Base-by-base conservation (phyloP, 2,329 filamentous ascomycete species). In the Karstenula rhodostoma region DNA sequence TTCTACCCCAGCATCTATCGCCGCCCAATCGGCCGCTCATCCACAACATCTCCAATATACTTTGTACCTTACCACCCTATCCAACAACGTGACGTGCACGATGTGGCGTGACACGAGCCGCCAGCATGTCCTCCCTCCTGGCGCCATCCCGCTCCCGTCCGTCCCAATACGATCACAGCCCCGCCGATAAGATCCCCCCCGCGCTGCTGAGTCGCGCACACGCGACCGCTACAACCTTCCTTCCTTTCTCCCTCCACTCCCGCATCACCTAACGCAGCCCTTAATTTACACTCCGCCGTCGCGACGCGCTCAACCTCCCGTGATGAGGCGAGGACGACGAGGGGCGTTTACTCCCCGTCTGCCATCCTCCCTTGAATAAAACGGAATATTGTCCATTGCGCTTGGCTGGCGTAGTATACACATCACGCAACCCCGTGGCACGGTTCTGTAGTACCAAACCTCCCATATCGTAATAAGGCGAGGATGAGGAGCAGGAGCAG, bases 161-260 rank as follows among this genome's bases (percentile, higher is more conserved):
- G 29, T 32, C 6, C 37, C 37, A 19, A n/a, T 40, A 40, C n/a
- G 37, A 40, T 40, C 35, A 40, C 10, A 15, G 35, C 17, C 17
- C 6, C 35, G 35, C 33, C 35, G 17, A 40, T 40, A 35, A 48
- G 54, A 57, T 57, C 44, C 19, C 19, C 19, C 15, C 43, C 48
- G 40, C 43, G 43, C 33, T 48, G 10, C 35, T 49, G 44, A 49
- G 37, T 49, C 54, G 54, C 54, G 22, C 42, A 15, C 27, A 48
- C 54, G 23, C 40, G 27, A 56, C 33, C 52, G 52, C 52, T 48
- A 35, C n/a, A 37, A 56, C 52, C 22, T 56, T 29, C 42, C 42
- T 10, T 48, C 29, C 29, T 10, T 4, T 27, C 23, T 29, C 2
- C 29, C 3, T 4, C 25, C 23, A 27, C 3, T 33, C n/a, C n/a